Evolutionary conservation across 2,329 filamentous ascomycete genomes (phyloP).

Genomic region (Trichoderma sp.): DNA sequence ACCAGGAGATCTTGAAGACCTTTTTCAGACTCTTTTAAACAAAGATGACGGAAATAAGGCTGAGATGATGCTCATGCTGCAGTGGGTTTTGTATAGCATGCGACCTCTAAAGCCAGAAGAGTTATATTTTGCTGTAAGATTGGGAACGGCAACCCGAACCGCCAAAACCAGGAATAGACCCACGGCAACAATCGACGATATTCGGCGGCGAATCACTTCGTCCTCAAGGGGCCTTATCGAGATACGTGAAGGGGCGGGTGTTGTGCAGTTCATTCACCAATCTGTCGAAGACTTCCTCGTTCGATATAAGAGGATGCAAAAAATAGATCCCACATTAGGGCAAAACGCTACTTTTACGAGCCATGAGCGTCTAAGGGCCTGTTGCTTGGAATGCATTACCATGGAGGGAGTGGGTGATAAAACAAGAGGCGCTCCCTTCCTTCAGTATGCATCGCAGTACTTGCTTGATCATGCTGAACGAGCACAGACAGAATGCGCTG

Average conservation of each 20-base stretch:
- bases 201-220: background rate
- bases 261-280: background rate
- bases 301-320: background rate
- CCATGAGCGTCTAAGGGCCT: background rate
- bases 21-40: background rate
- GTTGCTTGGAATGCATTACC: background rate
- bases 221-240: background rate
- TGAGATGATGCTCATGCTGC: background rate
- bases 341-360: background rate
- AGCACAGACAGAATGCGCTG: background rate
- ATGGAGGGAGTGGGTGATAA: background rate
- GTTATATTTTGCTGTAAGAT: background rate
- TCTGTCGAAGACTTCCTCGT: background rate
- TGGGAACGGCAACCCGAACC: background rate
- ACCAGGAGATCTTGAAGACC: background rate
- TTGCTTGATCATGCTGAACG: background rate
- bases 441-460: background rate
- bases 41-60: background rate
- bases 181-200: background rate
- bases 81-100: background rate
- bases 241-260: background rate
- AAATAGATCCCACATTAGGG: background rate
- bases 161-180: background rate
- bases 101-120: background rate
- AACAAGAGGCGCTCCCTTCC: background rate